Evolutionary conservation across 495 filamentous ascomycete species (phyloP).

Genomic region (Podospora anserina): DNA sequence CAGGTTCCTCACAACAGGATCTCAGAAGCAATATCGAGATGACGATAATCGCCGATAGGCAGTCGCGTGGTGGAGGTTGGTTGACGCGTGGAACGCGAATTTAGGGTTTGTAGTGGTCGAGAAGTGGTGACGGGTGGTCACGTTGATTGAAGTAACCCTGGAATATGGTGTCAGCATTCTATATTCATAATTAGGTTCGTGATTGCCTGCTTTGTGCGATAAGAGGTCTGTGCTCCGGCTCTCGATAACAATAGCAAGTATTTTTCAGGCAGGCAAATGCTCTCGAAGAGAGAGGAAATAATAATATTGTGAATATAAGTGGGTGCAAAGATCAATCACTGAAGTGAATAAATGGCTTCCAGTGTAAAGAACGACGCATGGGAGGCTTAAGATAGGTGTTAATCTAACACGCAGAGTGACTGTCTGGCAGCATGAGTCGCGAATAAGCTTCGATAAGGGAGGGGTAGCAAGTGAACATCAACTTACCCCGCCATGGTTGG

Average conservation of each 20-base stretch:
- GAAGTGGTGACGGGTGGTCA: constrained; percentile 3
- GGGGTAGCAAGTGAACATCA: background rate
- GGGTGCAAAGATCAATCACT: too few species aligned
- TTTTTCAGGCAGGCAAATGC: background rate
- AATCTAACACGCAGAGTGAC: background rate
- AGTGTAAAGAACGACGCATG: too few species aligned
- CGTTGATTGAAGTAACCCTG: background rate
- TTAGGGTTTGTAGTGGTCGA: background rate
- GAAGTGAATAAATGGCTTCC: too few species aligned
- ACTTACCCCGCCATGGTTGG: background rate
- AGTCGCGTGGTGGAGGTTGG: background rate
- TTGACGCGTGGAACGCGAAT: background rate
- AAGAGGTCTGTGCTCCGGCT: background rate
- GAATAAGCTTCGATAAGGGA: background rate
- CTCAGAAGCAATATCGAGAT: background rate
- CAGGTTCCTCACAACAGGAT: background rate
- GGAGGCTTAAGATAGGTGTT: too few species aligned
- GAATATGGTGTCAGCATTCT: too few species aligned
- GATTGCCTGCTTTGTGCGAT: background rate
- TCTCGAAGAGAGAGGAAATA: background rate
- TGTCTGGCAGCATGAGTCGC: background rate
- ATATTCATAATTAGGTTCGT: background rate
- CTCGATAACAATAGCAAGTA: background rate
- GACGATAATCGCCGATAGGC: background rate
- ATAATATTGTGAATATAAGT: too few species aligned